Conservation (phyloP, 2,329 filamentous ascomycete genomes). For the Ophiostoma ips region DNA sequence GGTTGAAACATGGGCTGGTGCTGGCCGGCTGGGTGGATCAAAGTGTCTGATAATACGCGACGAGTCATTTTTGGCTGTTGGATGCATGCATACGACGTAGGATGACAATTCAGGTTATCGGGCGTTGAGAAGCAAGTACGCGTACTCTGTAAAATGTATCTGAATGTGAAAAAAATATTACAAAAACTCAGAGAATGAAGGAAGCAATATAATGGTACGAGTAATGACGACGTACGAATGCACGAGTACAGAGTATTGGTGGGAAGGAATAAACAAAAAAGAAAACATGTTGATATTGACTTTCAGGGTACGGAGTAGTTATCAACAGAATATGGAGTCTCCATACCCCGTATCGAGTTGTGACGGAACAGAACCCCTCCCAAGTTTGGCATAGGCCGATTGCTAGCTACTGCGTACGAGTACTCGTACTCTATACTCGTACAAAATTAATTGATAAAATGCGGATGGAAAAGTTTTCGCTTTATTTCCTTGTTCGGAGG, state of each 20-base stretch:
- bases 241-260: no score
- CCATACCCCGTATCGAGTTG: conserved; percentile 1
- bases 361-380: not conserved
- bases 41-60: not conserved
- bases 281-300: no score
- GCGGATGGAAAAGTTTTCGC: not conserved
- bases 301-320: no score
- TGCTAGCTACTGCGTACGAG: no score
- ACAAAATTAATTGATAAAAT: not conserved
- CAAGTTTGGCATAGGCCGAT: no score
- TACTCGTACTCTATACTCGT: no score
- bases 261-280: no score
- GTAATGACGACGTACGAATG: no score
- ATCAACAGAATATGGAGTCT: not conserved
- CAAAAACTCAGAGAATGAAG: not conserved
- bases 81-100: no score
- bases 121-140: not conserved
- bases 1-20: not conserved
- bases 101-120: no score
- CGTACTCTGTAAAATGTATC: no score
- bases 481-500: not conserved
- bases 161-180: not conserved
- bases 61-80: not conserved
- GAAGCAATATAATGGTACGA: no score
- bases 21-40: not conserved